Evolutionary conservation across 1,284 basidiomycete species (phyloP).

Genomic region (Cryptococcus depauperatus): DNA sequence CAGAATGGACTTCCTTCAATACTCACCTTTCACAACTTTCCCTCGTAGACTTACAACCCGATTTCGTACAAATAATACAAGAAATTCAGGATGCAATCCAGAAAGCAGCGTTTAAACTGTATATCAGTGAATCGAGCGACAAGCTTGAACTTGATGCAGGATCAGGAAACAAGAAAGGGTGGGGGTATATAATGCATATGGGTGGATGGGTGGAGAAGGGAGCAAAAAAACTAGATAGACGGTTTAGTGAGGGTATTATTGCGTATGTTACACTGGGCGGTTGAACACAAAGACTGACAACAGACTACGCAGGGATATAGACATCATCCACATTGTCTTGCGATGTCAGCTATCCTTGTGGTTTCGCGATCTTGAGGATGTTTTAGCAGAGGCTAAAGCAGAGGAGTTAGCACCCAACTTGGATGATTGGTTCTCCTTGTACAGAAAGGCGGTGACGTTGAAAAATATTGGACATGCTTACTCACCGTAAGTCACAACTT

Average conservation of each 20-base stretch:
- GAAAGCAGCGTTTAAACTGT: conserved; percentile 60
- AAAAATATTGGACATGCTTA: conserved; percentile 73
- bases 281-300: too few relatives aligned
- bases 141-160: conserved; percentile 5
- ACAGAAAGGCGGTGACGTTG: conserved; percentile 54
- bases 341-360: conserved; percentile 67
- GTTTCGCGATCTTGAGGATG: conserved; percentile 64
- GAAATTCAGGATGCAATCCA: conserved; percentile 44
- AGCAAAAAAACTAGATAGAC: conserved; percentile 65
- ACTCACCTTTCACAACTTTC: neutral
- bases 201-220: conserved; percentile 82
- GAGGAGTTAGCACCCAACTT: conserved; percentile 61
- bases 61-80: neutral
- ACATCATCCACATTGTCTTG: conserved; percentile 68
- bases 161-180: conserved; percentile 24
- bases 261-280: too few relatives aligned
- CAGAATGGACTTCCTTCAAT: conserved; percentile 49
- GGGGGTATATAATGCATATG: conserved; percentile 55
- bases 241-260: conserved; percentile 72
- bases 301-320: conserved; percentile 56
- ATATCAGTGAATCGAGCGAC: conserved; percentile 58
- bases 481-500: conserved; percentile 22
- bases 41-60: neutral
- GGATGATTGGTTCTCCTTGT: conserved; percentile 80
- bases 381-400: conserved; percentile 20